Evolutionary conservation across 1,284 basidiomycete genomes (phyloP).

Genomic region (Sparassis latifolia): DNA sequence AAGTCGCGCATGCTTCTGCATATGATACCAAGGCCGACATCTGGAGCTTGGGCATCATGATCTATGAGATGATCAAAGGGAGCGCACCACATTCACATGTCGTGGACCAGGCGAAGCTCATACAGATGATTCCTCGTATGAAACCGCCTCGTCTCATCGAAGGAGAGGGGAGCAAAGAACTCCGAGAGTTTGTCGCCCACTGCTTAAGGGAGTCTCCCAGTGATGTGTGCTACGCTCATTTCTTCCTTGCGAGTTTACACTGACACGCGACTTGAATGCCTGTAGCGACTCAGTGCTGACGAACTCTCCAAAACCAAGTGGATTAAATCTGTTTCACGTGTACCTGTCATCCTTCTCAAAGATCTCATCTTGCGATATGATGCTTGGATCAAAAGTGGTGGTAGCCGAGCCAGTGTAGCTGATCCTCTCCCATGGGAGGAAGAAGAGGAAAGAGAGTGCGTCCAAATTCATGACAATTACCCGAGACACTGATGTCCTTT

Average conservation of each 20-base stretch:
- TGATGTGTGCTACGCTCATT: constrained; percentile 46
- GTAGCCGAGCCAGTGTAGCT: constrained; percentile 75
- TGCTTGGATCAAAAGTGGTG: constrained; percentile 74
- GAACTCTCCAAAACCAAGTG: constrained; percentile 90
- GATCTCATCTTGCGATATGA: constrained; percentile 80
- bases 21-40: constrained; percentile 97
- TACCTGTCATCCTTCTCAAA: constrained; percentile 66
- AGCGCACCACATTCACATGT: constrained; percentile 85
- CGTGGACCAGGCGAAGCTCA: constrained; percentile 78
- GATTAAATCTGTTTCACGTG: constrained; percentile 78
- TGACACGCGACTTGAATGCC: not conserved
- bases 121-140: constrained; percentile 86
- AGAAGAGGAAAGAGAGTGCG: constrained; percentile 51
- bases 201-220: constrained; percentile 83
- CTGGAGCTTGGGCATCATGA: constrained; percentile 93
- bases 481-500: not conserved
- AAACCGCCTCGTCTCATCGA: constrained; percentile 81
- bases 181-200: constrained; percentile 84
- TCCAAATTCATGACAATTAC: constrained; percentile 3
- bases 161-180: constrained; percentile 73
- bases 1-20: constrained; percentile 84
- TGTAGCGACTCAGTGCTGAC: constrained; percentile 81
- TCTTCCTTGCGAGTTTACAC: not conserved
- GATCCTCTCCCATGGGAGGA: constrained; percentile 68
- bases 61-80: constrained; percentile 95